phyloP scores from a whole-genome alignment of 345 rosid species.

The Hibiscus syriacus region DNA sequence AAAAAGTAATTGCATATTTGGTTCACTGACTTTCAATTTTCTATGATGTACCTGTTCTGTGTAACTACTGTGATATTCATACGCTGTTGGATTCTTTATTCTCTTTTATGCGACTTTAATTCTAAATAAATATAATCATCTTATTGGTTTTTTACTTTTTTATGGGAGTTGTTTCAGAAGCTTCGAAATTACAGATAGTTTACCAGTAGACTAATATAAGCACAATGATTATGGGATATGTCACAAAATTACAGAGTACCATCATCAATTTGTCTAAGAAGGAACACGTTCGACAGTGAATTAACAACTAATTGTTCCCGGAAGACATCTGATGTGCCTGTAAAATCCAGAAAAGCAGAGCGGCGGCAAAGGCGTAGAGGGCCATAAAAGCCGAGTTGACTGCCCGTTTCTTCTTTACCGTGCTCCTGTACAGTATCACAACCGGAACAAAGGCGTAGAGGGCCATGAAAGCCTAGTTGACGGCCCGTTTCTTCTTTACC shows the following conservation, averaged over 20 bases:
- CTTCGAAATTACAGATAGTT: not conserved
- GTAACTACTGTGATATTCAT: not conserved
- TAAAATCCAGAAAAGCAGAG: conserved; percentile 47
- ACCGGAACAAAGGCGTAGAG: conserved; percentile 55
- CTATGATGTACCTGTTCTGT: not conserved
- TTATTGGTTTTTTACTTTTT: not conserved
- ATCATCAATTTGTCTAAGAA: too few species aligned
- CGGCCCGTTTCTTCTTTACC: conserved; percentile 70
- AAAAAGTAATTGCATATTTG: not conserved
- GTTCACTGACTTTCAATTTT: too few species aligned
- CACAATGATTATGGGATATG: not conserved
- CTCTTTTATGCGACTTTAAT: not conserved
- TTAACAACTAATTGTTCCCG: too few species aligned
- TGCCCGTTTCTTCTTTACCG: conserved; percentile 70
- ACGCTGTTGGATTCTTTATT: not conserved
- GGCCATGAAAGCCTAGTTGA: conserved; percentile 63
- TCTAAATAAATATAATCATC: not conserved
- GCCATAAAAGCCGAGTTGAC: conserved; percentile 67
- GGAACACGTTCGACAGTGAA: too few species aligned
- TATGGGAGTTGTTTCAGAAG: not conserved
- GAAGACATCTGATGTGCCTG: conserved; percentile 52
- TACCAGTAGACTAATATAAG: not conserved
- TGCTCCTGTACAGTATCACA: conserved; percentile 54
- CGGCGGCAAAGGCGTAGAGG: conserved; percentile 48
- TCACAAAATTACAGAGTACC: too few species aligned